Conservation (phyloP, 2,329 filamentous ascomycete species). For the Pseudogymnoascus destructans region DNA sequence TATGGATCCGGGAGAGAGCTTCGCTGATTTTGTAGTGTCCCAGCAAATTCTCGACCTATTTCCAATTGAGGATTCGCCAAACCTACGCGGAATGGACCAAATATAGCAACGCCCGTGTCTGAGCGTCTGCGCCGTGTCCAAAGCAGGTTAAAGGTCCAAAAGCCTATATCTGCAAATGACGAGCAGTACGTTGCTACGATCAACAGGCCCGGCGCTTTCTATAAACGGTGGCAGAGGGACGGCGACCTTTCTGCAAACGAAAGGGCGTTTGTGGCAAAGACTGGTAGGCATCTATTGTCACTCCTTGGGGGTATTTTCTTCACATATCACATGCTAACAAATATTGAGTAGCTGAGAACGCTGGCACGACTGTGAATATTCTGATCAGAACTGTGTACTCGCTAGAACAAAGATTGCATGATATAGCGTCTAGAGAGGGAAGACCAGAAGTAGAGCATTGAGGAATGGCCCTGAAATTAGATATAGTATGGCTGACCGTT, state of each 20-base stretch:
- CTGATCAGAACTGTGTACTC: slow-evolving; percentile 21
- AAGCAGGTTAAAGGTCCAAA: slow-evolving; percentile 18
- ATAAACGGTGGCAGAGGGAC: slow-evolving; percentile 28
- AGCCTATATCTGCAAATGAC: slow-evolving; percentile 19
- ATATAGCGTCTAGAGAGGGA: not conserved
- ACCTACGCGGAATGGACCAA: slow-evolving; percentile 18
- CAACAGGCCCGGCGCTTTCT: slow-evolving; percentile 25
- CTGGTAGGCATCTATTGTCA: slow-evolving; percentile 26
- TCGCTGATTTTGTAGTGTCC: slow-evolving; percentile 19
- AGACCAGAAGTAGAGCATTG: not conserved
- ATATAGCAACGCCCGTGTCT: slow-evolving; percentile 15
- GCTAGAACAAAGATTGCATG: slow-evolving; percentile 21
- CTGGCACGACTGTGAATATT: slow-evolving; percentile 19
- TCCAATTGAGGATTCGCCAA: slow-evolving; percentile 21
- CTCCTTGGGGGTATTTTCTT: not conserved
- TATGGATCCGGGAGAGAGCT: not conserved
- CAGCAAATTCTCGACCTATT: slow-evolving; percentile 27
- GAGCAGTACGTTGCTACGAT: slow-evolving; percentile 13
- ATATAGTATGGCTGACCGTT: not conserved
- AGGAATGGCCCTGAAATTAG: not conserved
- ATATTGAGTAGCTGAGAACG: slow-evolving; percentile 18
- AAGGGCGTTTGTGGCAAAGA: slow-evolving; percentile 31
- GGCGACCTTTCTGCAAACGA: slow-evolving; percentile 32
- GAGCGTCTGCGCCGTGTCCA: slow-evolving; percentile 21
- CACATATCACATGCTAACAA: slow-evolving; percentile 4